Evolutionary conservation across 768 basidiomycete species (phyloP).

Genomic region (Tylopilus felleus): DNA sequence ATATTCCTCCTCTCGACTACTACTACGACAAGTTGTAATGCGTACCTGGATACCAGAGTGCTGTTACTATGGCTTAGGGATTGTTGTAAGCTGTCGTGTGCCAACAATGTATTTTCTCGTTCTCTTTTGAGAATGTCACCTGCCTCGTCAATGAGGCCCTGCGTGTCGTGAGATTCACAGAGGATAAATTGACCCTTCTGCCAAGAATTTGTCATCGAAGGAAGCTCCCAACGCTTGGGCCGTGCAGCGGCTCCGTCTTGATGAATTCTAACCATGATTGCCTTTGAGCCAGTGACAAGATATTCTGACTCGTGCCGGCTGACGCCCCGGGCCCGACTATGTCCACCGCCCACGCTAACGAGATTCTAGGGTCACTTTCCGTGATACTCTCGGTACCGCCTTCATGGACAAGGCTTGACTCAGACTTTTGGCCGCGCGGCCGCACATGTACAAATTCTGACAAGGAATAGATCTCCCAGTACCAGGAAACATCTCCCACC

Average conservation of each 20-base stretch:
- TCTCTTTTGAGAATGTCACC: not conserved
- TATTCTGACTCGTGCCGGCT: not conserved
- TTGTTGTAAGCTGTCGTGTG: slow-evolving; percentile 20
- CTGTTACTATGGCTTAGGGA: slow-evolving; percentile 4
- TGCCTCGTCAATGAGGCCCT: too few species aligned
- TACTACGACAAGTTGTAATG: slow-evolving; percentile 92
- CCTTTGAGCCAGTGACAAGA: not conserved
- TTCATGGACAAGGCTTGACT: slow-evolving; percentile 11
- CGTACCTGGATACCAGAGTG: not conserved
- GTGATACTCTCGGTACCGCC: not conserved
- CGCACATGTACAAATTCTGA: slow-evolving; percentile 1
- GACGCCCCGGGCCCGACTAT: not conserved
- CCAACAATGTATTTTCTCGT: slow-evolving; percentile 12
- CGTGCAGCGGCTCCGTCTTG: not conserved
- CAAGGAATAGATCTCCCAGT: not conserved
- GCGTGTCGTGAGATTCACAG: not conserved
- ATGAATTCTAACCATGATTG: not conserved
- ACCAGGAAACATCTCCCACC: not conserved
- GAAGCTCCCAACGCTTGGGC: not conserved
- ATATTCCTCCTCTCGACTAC: slow-evolving; percentile 80
- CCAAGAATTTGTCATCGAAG: not conserved
- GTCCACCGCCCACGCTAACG: not conserved
- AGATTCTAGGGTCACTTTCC: not conserved
- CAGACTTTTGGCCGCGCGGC: not conserved
- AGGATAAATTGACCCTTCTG: too few species aligned